phyloP scores from a whole-genome alignment of 2,329 filamentous ascomycete species.

The Trichophyton rubrum region DNA sequence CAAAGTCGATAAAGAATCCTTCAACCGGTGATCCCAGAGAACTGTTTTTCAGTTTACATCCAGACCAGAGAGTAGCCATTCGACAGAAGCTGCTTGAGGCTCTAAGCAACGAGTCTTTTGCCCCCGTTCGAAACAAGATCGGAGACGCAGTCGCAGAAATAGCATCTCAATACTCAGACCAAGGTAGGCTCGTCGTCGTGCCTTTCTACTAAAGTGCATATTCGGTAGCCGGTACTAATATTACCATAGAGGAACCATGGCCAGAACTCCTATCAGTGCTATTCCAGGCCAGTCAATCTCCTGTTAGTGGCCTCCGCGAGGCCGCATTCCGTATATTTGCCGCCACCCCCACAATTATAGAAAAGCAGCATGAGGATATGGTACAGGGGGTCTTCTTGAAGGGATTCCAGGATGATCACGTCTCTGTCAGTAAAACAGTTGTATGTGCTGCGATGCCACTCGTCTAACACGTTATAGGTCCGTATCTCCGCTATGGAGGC shows the following conservation, averaged over 20 bases:
- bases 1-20: constrained; percentile 66
- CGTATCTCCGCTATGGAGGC: constrained; percentile 91
- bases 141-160: constrained; percentile 96
- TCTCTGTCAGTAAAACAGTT: constrained; percentile 44
- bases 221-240: constrained; percentile 2
- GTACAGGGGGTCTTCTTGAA: constrained; percentile 78
- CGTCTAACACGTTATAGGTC: constrained; percentile 43
- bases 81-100: constrained; percentile 71
- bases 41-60: constrained; percentile 67
- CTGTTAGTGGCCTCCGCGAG: constrained; percentile 72
- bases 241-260: constrained; percentile 62
- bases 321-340: constrained; percentile 91
- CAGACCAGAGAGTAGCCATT: constrained; percentile 64
- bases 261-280: constrained; percentile 74
- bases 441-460: constrained; percentile 2
- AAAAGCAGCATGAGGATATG: constrained; percentile 87
- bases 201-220: not conserved
- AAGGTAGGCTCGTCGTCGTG: constrained; percentile 46
- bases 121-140: constrained; percentile 79
- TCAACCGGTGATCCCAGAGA: constrained; percentile 55
- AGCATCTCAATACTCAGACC: constrained; percentile 86
- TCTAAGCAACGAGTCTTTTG: constrained; percentile 58
- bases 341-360: constrained; percentile 87
- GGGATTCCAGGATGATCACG: constrained; percentile 80
- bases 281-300: constrained; percentile 81